phyloP scores from a whole-genome alignment of 83 land plant species.

The Diphasiastrum complanatum region DNA sequence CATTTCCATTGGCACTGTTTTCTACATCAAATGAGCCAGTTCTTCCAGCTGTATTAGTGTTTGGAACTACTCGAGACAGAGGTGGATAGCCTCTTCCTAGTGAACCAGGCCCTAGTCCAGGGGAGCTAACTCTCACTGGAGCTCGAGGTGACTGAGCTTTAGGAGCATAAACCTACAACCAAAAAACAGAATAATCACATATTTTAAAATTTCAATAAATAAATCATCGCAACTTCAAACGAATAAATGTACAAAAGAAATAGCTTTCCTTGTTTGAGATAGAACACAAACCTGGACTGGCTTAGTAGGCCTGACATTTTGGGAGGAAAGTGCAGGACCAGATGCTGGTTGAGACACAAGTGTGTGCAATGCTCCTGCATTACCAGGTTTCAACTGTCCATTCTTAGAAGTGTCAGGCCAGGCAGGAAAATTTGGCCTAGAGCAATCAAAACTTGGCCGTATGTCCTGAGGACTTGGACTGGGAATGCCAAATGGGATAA shows the following conservation, averaged over 20 bases:
- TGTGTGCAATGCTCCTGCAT: slow-evolving; percentile 18
- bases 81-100: too few species aligned
- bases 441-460: slow-evolving; percentile 21
- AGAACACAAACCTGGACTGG: slow-evolving; percentile 27
- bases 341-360: slow-evolving; percentile 21
- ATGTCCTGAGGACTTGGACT: slow-evolving; percentile 25
- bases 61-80: slow-evolving; percentile 14
- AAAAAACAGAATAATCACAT: too few species aligned
- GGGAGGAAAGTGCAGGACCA: slow-evolving; percentile 24
- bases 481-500: slow-evolving; percentile 20
- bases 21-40: background rate
- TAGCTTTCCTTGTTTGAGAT: background rate
- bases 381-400: slow-evolving; percentile 21
- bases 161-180: too few species aligned
- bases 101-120: too few species aligned
- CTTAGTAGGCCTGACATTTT: slow-evolving; percentile 22
- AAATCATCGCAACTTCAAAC: background rate
- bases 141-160: too few species aligned
- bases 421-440: slow-evolving; percentile 19
- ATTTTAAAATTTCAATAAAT: too few species aligned
- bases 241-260: background rate
- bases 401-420: slow-evolving; percentile 33
- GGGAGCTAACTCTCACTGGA: too few species aligned
- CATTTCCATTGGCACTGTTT: slow-evolving; percentile 13
- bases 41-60: slow-evolving; percentile 17